Evolutionary conservation across 495 filamentous ascomycete species (phyloP).

Genomic region (Aspergillus egyptiacus): DNA sequence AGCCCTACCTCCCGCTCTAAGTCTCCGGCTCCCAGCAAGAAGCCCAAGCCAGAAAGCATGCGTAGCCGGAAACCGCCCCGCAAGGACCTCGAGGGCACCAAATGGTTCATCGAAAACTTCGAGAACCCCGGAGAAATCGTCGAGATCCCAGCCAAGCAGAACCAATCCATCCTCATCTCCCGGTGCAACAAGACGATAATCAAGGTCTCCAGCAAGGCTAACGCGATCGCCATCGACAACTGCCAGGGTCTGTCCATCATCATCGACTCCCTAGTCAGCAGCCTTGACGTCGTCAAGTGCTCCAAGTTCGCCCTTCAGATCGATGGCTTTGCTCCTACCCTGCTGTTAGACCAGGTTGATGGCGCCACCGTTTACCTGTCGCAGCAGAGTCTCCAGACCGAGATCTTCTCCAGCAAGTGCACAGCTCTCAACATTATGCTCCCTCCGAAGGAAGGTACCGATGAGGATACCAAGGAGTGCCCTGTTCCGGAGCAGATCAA

Average conservation of each 20-base stretch:
- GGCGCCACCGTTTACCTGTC: conserved; percentile 80
- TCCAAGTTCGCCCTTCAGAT: conserved; percentile 90
- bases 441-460: conserved; percentile 49
- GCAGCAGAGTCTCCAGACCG: conserved; percentile 66
- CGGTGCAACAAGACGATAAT: conserved; percentile 87
- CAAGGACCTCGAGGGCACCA: conserved; percentile 90
- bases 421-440: conserved; percentile 80
- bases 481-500: conserved; percentile 87
- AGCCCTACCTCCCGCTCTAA: conserved; percentile 57
- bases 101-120: conserved; percentile 95
- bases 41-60: conserved; percentile 93
- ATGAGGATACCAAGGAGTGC: conserved; percentile 76
- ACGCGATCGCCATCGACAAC: conserved; percentile 91
- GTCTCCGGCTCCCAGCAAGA: conserved; percentile 79
- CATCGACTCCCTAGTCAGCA: conserved; percentile 82
- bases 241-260: conserved; percentile 76
- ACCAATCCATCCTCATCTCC: conserved; percentile 87
- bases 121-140: conserved; percentile 68
- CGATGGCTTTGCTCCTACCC: conserved; percentile 71
- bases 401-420: conserved; percentile 85
- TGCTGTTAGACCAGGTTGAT: conserved; percentile 90
- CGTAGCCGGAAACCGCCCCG: conserved; percentile 85
- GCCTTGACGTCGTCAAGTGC: conserved; percentile 89
- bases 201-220: conserved; percentile 84
- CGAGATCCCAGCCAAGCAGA: conserved; percentile 69